Evolutionary conservation across 306 rosid species (phyloP).

Genomic region (Malus sylvestris): DNA sequence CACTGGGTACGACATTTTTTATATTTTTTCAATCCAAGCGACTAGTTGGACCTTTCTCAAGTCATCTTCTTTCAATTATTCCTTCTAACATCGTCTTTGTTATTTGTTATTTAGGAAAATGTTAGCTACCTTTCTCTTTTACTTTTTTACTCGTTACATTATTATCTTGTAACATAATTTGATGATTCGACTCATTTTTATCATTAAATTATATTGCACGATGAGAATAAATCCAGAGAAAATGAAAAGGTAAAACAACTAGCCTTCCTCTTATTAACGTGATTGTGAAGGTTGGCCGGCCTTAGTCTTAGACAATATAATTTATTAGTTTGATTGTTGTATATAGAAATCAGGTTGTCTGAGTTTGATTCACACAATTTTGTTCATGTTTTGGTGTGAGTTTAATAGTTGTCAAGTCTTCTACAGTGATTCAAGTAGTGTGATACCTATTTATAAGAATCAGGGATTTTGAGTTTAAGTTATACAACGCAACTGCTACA

Average conservation of each 20-base stretch:
- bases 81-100: background rate
- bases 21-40: background rate
- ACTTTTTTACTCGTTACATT: too few relatives aligned
- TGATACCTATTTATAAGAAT: too few relatives aligned
- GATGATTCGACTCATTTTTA: background rate
- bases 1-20: background rate
- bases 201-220: background rate
- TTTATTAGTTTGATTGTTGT: background rate
- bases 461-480: too few relatives aligned
- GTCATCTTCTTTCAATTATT: background rate
- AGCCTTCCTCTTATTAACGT: too few relatives aligned
- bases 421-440: too few relatives aligned
- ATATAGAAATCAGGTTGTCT: background rate
- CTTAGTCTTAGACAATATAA: too few relatives aligned
- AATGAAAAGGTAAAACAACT: background rate
- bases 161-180: too few relatives aligned
- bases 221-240: background rate
- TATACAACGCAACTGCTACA: too few relatives aligned
- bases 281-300: too few relatives aligned
- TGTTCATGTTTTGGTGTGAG: too few relatives aligned
- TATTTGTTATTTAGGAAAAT: background rate
- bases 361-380: background rate
- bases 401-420: too few relatives aligned
- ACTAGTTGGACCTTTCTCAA: background rate
- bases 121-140: background rate